phyloP scores from a whole-genome alignment of 2,329 filamentous ascomycete genomes.

The Fusarium avenaceum region DNA sequence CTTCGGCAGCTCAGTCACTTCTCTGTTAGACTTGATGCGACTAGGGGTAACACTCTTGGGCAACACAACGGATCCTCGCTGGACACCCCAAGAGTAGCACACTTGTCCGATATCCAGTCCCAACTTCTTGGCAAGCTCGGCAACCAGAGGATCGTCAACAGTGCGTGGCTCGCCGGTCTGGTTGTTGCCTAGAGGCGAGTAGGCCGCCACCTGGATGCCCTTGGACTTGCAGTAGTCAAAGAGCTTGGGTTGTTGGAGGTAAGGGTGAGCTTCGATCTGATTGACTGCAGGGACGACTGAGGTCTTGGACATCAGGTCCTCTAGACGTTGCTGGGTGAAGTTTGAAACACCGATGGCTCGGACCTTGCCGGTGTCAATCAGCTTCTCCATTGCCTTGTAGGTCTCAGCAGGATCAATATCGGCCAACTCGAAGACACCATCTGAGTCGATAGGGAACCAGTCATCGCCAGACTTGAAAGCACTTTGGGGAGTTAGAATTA shows the following conservation, averaged over 20 bases:
- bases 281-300: slow-evolving; percentile 7
- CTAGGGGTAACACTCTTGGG: slow-evolving; percentile 67
- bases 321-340: slow-evolving; percentile 49
- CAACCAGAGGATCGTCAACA: slow-evolving; percentile 63
- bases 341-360: slow-evolving; percentile 68
- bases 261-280: slow-evolving; percentile 18
- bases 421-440: slow-evolving; percentile 75
- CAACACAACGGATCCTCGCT: slow-evolving; percentile 66
- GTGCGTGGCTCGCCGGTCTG: slow-evolving; percentile 58
- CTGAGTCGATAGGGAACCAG: slow-evolving; percentile 60
- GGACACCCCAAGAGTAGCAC: slow-evolving; percentile 66
- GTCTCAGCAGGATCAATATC: slow-evolving; percentile 61
- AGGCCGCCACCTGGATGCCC: slow-evolving; percentile 5
- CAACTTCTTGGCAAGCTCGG: slow-evolving; percentile 63
- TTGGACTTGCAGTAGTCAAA: slow-evolving; percentile 8
- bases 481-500: slow-evolving; percentile 25
- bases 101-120: slow-evolving; percentile 63
- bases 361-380: slow-evolving; percentile 55
- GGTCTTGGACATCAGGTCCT: slow-evolving; percentile 25
- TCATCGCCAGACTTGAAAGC: slow-evolving; percentile 67
- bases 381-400: slow-evolving; percentile 57
- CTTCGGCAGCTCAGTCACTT: slow-evolving; percentile 33
- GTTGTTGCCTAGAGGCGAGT: slow-evolving; percentile 59
- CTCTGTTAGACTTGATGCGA: slow-evolving; percentile 64
- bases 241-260: slow-evolving; percentile 10